Conservation (phyloP, 2,329 filamentous ascomycete species). For the Aspergillus costaricaensis region DNA sequence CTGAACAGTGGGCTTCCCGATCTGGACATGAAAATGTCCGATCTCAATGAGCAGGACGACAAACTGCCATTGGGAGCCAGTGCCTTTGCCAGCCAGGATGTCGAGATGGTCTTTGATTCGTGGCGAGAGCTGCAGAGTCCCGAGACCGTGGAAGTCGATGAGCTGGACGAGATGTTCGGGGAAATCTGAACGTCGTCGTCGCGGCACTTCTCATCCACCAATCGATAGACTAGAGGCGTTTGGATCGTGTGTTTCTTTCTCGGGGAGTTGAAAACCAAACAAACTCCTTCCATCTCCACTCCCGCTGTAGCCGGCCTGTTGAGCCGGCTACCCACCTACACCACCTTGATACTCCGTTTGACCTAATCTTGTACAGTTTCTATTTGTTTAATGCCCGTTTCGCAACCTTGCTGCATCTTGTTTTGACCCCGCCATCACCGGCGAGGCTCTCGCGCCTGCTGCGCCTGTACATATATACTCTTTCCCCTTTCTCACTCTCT, state of each 20-base stretch:
- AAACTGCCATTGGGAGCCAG: slow-evolving; percentile 48
- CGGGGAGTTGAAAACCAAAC: neutral
- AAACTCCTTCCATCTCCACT: slow-evolving; percentile 11
- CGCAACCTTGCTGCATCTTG: neutral
- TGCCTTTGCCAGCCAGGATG: slow-evolving; percentile 30
- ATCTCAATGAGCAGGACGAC: slow-evolving; percentile 34
- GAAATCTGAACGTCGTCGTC: slow-evolving; percentile 57
- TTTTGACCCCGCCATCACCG: neutral
- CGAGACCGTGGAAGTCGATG: slow-evolving; percentile 87
- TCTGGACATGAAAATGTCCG: slow-evolving; percentile 40
- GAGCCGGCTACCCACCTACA: neutral
- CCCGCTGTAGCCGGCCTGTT: neutral
- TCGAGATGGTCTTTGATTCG: slow-evolving; percentile 49
- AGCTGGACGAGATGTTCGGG: slow-evolving; percentile 84
- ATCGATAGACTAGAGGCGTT: slow-evolving; percentile 6
- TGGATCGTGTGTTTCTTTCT: neutral
- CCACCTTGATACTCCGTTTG: slow-evolving; percentile 1
- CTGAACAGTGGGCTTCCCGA: slow-evolving; percentile 40
- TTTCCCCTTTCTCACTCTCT: slow-evolving; percentile 4
- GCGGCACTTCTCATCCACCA: neutral
- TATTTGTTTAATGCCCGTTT: slow-evolving; percentile 20
- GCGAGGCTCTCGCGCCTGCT: slow-evolving; percentile 6
- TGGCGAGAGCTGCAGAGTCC: slow-evolving; percentile 70
- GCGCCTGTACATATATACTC: slow-evolving; percentile 23
- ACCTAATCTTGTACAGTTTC: slow-evolving; percentile 20